A percentile compares a stretch with the other conserved stretches of the same genome.
phyloP scores from a whole-genome alignment of 192 early-diverging fungal genomes.

The Backusella liffmaniae region DNA sequence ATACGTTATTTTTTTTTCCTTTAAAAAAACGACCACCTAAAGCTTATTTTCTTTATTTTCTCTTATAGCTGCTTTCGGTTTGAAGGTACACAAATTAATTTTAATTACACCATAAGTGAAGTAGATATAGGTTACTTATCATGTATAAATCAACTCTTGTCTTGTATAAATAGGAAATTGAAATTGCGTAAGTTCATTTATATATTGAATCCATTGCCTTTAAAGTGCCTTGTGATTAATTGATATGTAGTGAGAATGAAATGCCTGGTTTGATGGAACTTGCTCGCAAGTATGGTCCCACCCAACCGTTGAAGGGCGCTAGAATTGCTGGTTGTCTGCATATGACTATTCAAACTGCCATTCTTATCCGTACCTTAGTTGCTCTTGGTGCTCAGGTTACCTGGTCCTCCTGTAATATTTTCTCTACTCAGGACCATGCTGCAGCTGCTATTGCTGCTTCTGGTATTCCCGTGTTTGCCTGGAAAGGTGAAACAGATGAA shows the following conservation, averaged over 20 bases:
- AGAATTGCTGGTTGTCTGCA: constrained; percentile 97
- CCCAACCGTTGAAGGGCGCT: constrained; percentile 89
- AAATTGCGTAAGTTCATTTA: constrained; percentile 37
- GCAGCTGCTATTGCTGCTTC: constrained; percentile 96
- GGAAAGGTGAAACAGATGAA: constrained; percentile 99
- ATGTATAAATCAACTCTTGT: neutral
- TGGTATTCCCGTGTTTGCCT: constrained; percentile 95
- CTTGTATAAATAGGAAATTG: constrained; percentile 78
- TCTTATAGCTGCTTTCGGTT: constrained; percentile 81
- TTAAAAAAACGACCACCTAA: neutral
- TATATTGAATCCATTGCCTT: neutral
- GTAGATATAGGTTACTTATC: neutral
- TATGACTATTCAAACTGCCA: constrained; percentile 99
- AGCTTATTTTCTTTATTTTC: neutral
- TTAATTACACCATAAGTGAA: neutral
- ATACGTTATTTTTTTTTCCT: neutral
- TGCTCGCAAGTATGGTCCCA: constrained; percentile 87
- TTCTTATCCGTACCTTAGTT: constrained; percentile 95
- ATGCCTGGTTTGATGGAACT: constrained; percentile 98
- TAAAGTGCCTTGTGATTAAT: neutral
- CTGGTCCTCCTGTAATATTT: constrained; percentile 69
- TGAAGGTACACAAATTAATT: constrained; percentile 94
- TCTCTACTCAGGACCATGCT: constrained; percentile 99
- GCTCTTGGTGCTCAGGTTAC: constrained; percentile 92
- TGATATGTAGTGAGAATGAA: constrained; percentile 81